Evolutionary conservation across 2,329 filamentous ascomycete genomes (phyloP), one percentile per base, ranked within the genome.

Genomic region (Pseudocercospora pini-densiflorae): DNA sequence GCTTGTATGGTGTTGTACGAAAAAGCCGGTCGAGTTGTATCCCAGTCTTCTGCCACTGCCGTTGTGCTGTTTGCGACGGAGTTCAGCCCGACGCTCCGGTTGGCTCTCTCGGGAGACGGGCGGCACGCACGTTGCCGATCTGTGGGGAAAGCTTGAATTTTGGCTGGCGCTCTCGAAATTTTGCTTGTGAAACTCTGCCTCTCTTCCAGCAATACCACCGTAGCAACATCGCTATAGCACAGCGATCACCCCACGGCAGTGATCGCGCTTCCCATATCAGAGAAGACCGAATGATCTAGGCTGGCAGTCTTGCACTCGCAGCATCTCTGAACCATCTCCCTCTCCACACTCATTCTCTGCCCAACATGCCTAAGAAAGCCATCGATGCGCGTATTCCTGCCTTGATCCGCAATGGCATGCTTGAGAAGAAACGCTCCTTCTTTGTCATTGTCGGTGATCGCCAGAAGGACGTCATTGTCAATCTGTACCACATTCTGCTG

Each of bases 371-470:
- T 77, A 87, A 87, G 77, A 89, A 89, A 77, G 80, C 79, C 43
- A 80, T 82, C 77, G 93, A 97, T 81, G 91, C 92, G 82, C 92
- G 93, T 80, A 97, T 97, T 75, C 92, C 91, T 67, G 90, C 93
- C 79, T 89, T 97, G 74, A 94, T 97, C 77, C 89, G 90, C 79
- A 97, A 97, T 91, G 91, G 92, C 71, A 85, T 94, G 68, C 92
- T 92, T 80, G 93, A 97, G 80, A 97, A 97, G 87, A 98, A 98
- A 84, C 89, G 95, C 80, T 97, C 92, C 83, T 97, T 99, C 84
- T 96, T 99, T 81, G 92, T 99, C 65, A 90, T 99, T 24, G 94
- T 99, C 54, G 95, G 95, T 76, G 93, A 99, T 80, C 89, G 89
- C 65, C 89, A 93, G 72, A 99, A 99, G 80, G 95, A 99, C 85